A percentile compares a stretch with the other conserved stretches of the same genome.
phyloP scores from a whole-genome alignment of 2,329 filamentous ascomycete species.

The Lecanoromycetidae sp. region DNA sequence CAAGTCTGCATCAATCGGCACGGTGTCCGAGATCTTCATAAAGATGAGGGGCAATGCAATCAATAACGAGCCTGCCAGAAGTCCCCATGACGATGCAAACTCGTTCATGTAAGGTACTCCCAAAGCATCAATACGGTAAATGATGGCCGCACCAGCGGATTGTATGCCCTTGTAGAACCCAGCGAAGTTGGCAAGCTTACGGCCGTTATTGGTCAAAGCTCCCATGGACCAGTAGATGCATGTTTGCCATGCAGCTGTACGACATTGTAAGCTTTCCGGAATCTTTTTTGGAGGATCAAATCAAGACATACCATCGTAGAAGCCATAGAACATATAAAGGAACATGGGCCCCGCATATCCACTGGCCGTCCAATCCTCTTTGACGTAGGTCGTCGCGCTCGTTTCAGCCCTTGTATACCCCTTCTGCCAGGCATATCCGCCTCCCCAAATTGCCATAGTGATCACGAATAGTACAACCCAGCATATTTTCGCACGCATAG shows the following conservation, averaged over 20 bases:
- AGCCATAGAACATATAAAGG: conserved; percentile 79
- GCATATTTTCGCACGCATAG: conserved; percentile 52
- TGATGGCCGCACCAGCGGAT: conserved; percentile 64
- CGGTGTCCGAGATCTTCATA: conserved; percentile 67
- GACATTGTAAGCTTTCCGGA: no score
- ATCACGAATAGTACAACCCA: conserved; percentile 52
- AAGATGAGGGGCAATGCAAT: conserved; percentile 70
- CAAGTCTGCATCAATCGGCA: conserved; percentile 68
- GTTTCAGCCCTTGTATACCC: conserved; percentile 40
- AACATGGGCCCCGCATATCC: conserved; percentile 72
- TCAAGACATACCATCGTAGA: conserved; percentile 49
- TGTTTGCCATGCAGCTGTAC: conserved; percentile 63
- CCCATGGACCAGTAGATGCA: conserved; percentile 95
- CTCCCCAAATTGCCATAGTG: conserved; percentile 72
- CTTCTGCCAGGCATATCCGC: conserved; percentile 66
- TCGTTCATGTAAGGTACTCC: conserved; percentile 55
- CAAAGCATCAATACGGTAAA: conserved; percentile 27
- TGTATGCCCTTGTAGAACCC: conserved; percentile 87
- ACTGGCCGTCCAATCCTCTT: conserved; percentile 52
- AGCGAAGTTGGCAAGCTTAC: conserved; percentile 82
- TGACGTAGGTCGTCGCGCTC: conserved; percentile 21
- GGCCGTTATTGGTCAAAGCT: conserved; percentile 78
- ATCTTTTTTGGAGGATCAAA: no score
- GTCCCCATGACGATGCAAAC: conserved; percentile 64
- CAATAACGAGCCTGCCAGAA: conserved; percentile 61